These are phyloP conservation scores for Pichia sp. DNA, from an alignment of 1,139 yeast species.

Conservation along the genomic window DNA sequence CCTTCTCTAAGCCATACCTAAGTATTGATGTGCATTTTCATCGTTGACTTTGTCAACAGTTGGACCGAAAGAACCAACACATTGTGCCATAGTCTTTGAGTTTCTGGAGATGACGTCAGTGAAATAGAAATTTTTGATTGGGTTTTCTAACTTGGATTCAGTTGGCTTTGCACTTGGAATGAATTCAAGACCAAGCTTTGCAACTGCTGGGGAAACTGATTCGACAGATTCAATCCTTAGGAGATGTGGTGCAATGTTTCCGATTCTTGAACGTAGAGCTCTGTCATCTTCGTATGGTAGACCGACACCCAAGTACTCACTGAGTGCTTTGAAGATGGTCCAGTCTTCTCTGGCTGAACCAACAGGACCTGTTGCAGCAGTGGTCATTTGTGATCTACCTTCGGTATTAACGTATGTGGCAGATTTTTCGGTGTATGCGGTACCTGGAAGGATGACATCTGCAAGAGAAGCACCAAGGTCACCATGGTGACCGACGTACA, in stretches of 20 bases:
- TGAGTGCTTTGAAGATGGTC: constrained; percentile 80
- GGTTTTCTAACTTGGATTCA: constrained; percentile 52
- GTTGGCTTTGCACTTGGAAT: constrained; percentile 41
- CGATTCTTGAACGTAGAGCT: constrained; percentile 66
- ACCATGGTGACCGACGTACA: constrained; percentile 92
- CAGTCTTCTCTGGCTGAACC: constrained; percentile 92
- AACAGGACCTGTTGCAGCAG: constrained; percentile 89
- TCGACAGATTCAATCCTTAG: constrained; percentile 74
- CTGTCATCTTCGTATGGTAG: constrained; percentile 76
- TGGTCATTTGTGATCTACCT: constrained; percentile 80
- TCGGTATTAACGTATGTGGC: constrained; percentile 90
- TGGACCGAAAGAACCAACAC: constrained; percentile 65
- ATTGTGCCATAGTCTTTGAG: constrained; percentile 87
- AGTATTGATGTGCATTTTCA: constrained; percentile 37
- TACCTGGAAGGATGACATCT: constrained; percentile 81
- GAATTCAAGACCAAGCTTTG: constrained; percentile 49
- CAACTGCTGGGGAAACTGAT: constrained; percentile 56
- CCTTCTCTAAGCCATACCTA: constrained; percentile 29
- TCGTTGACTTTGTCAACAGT: constrained; percentile 56
- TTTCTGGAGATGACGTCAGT: constrained; percentile 85
- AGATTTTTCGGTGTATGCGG: constrained; percentile 85
- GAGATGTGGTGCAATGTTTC: constrained; percentile 78
- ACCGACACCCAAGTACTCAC: constrained; percentile 68
- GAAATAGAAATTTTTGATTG: constrained; percentile 79
- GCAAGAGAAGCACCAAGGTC: constrained; percentile 86